Evolutionary conservation across 805 yeast genomes (phyloP), one percentile per base, ranked within the genome.

Genomic region (Hanseniaspora singularis): DNA sequence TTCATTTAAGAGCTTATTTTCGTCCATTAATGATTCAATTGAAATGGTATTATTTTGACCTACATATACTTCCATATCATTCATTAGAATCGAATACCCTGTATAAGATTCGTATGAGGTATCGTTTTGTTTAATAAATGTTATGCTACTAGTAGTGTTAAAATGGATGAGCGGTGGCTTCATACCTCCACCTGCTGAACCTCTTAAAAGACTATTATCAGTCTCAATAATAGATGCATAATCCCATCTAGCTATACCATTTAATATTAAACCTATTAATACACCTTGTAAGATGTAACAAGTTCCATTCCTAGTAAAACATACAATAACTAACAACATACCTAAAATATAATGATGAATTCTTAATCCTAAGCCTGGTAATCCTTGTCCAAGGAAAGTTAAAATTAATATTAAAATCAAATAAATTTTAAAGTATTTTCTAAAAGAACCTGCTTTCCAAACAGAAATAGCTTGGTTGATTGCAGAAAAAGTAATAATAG

Each of bases 191-290:
- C 75, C 72, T 0, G 94, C 88, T 54, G 83, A 95, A 16, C 81
- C 81, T 53, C 96, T 68, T 48, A 76, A 60, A 37, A 88, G 60
- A 2, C 83, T 71, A 4, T 69, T 64, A 22, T 72, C 72, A 0
- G 95, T 84, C 57, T 89, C 96, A 1, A 83, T 77, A 49, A 89
- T 76, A 12, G 95, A 78, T 2, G 94, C 96, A 56, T 82, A 78
- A 48, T 92, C 96, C 98, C 98, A 89, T 48, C 94, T 68, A 0
- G 94, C 76, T 1, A 85, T 77, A 0, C 98, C 98, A 19, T 88
- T 81, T 5, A 87, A 68, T 41, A 82, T 70, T 38, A 89, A 66
- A 0, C 96, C 98, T 0, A 85, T 59, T 20, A 89, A 64, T 1
- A 89, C 72, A 2, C 96, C 97, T 59, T 88, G 96, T 57, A 84